Conservation (phyloP, 495 filamentous ascomycete genomes). For the Trichoderma asperelloides region DNA sequence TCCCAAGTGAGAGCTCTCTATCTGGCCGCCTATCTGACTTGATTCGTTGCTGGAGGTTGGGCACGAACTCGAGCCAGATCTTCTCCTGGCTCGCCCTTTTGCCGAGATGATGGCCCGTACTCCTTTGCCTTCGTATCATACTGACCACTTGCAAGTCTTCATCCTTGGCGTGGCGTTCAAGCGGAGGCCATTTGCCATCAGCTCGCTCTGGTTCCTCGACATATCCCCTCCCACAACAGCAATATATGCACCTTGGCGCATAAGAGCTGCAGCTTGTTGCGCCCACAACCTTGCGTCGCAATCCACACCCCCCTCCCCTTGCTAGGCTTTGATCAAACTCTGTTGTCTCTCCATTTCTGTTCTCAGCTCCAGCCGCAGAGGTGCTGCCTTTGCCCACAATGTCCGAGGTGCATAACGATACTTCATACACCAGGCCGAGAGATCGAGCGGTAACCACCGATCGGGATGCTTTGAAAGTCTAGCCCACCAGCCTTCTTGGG, state of each 20-base stretch:
- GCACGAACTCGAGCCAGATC: not conserved
- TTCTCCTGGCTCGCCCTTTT: not conserved
- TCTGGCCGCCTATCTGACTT: not conserved
- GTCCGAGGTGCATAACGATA: not conserved
- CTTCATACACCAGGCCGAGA: not conserved
- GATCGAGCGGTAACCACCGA: not conserved
- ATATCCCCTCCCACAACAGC: not conserved
- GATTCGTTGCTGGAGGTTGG: not conserved
- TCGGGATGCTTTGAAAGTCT: not conserved
- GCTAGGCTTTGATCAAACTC: not conserved
- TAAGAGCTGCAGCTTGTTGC: slow-evolving; percentile 3
- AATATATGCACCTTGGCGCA: not conserved
- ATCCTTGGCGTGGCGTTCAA: not conserved
- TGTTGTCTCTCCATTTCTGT: not conserved
- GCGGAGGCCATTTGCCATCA: not conserved
- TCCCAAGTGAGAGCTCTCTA: not conserved
- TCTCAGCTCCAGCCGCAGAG: not conserved
- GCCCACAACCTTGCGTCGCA: not conserved
- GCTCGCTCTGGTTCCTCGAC: not conserved
- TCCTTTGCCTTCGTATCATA: not conserved
- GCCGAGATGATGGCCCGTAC: not conserved
- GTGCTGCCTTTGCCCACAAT: not conserved
- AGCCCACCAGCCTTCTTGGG: slow-evolving; percentile 1
- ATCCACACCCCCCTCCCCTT: not conserved
- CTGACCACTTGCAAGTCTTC: not conserved